These are phyloP conservation scores for Apiospora sp. DNA, from an alignment of 2,329 filamentous ascomycete genomes.

Conservation along the genomic window DNA sequence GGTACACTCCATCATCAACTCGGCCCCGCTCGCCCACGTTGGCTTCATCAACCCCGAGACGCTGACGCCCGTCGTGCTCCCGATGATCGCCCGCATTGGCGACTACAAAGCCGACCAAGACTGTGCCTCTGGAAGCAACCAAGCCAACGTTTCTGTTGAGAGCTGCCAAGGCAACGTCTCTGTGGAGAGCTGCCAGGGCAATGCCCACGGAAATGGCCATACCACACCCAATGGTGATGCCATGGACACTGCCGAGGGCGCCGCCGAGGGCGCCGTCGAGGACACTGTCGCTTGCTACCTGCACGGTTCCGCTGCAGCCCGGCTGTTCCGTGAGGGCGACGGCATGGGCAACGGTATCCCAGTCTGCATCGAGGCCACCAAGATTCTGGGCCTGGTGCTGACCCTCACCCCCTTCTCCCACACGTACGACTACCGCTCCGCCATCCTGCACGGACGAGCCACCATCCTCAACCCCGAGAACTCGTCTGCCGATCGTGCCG, in stretches of 20 bases:
- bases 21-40: background rate
- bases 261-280: too few relatives aligned
- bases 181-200: too few relatives aligned
- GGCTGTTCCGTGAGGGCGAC: background rate
- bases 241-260: too few relatives aligned
- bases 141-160: too few relatives aligned
- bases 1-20: background rate
- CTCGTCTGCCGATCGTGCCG: background rate
- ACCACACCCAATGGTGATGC: too few relatives aligned
- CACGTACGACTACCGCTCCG: conserved; percentile 3
- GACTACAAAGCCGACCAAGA: background rate
- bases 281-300: background rate
- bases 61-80: background rate
- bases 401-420: background rate
- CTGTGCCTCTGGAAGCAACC: too few relatives aligned
- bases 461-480: too few relatives aligned
- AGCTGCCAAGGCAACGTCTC: too few relatives aligned
- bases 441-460: background rate
- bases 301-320: background rate
- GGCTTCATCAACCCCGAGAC: background rate
- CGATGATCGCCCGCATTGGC: background rate
- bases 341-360: background rate
- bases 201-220: too few relatives aligned
- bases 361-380: background rate
- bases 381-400: background rate